Base-by-base conservation (phyloP, 495 filamentous ascomycete species). In the Chaetomium fimeti region DNA sequence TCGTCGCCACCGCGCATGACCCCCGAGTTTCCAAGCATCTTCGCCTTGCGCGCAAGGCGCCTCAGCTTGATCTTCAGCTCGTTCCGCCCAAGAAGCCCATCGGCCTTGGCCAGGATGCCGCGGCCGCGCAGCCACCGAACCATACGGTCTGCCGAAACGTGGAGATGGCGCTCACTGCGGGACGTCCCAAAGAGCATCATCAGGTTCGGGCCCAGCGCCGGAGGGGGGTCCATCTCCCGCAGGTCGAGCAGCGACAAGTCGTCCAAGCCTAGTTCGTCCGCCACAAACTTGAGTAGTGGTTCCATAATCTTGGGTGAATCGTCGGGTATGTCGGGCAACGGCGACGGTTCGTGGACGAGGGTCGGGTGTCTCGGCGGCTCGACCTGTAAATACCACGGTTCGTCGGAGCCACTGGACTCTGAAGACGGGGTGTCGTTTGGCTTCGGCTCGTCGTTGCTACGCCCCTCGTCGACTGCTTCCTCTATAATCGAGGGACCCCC, bases 141-240 rank as follows among this genome's bases (percentile, higher is more conserved):
- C 24, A 95, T 81, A 29, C 91, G 86, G 71, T 96, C 93, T 5
- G 94, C 92, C 3, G 92, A 93, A 24, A 95, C 90, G 69, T 97
- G 92, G 28, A 98, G 77, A 78, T 98, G 95, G 61, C 91, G 93
- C 68, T 97, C 91, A 64, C 91, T 93, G 54, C 95, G 88, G 24
- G 93, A 91, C 20, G 91, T 95, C n/a, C 91, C 93, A 65, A 98
- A 80, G 43, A 98, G 74, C 94, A 98, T 98, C 36, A 98, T 81
- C 43, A 96, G 83, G 70, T 92, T 89, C 18, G 91, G 84, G 9
- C 94, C 94, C 42, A 98, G 81, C 0, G 92, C 91, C 1, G 94
- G 86, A 0, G 94, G 89, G 0, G 91, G 92, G 69, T 97, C 90
- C 53, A 97, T 79, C 24, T 83, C 77, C 58, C 94, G 91, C 24